A percentile compares a stretch with the other conserved stretches of the same genome.
Evolutionary conservation across 1,284 basidiomycete genomes (phyloP).

Genomic region (Cryptococcus neoformans): DNA sequence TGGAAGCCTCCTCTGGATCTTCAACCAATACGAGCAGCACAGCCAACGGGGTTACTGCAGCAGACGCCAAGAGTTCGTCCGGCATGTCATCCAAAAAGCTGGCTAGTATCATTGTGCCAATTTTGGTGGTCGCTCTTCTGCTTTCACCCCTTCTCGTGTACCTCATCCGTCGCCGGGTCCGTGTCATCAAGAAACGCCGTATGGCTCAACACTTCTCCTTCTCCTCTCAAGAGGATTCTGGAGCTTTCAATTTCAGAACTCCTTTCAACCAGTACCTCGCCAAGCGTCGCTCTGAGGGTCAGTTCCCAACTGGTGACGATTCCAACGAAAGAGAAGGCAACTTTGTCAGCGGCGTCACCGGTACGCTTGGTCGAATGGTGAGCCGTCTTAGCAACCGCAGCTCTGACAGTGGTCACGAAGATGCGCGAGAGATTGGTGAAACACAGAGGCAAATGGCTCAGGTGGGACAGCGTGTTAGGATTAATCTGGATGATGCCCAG

Average conservation of each 20-base stretch:
- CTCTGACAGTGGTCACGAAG: conserved; percentile 9
- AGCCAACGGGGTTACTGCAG: conserved; percentile 4
- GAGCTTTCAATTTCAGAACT: conserved; percentile 26
- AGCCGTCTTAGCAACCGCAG: conserved; percentile 18
- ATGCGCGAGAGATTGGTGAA: neutral
- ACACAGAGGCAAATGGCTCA: conserved; percentile 25
- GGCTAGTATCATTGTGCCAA: conserved; percentile 40
- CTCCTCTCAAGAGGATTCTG: conserved; percentile 40
- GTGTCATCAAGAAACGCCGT: conserved; percentile 39
- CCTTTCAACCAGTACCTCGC: conserved; percentile 11
- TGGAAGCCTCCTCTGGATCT: conserved; percentile 13
- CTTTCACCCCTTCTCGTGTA: conserved; percentile 33
- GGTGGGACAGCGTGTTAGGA: conserved; percentile 7
- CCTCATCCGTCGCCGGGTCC: conserved; percentile 38
- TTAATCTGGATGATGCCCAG: conserved; percentile 8
- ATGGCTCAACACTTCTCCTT: conserved; percentile 48
- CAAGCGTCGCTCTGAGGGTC: conserved; percentile 11
- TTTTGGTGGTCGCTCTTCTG: conserved; percentile 34
- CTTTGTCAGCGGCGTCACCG: conserved; percentile 22
- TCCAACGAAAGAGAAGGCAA: conserved; percentile 36
- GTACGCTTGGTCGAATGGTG: conserved; percentile 19
- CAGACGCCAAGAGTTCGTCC: conserved; percentile 1
- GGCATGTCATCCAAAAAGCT: conserved; percentile 22
- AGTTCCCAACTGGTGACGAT: conserved; percentile 35
- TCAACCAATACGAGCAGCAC: conserved; percentile 1